Conservation (phyloP, 306 rosid species). For the Cucumis melo region DNA sequence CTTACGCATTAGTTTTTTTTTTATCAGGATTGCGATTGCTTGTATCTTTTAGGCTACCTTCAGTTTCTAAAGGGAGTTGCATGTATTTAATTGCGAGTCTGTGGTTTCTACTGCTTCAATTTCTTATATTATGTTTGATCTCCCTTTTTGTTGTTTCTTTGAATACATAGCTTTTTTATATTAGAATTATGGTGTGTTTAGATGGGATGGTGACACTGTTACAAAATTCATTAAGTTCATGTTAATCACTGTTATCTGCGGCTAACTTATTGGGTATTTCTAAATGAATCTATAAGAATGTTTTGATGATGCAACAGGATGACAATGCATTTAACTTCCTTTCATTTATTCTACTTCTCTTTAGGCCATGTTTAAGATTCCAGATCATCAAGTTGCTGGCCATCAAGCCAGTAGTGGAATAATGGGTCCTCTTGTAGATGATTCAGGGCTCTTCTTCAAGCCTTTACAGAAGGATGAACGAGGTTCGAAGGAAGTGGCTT, state of each 20-base stretch:
- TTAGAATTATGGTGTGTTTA: not conserved
- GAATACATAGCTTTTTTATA: not conserved
- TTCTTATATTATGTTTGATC: not conserved
- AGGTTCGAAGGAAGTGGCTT: slow-evolving; percentile 40
- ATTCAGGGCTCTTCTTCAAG: slow-evolving; percentile 64
- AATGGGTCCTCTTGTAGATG: slow-evolving; percentile 66
- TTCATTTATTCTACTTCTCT: not conserved
- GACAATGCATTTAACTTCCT: not conserved
- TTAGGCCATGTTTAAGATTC: slow-evolving; percentile 42
- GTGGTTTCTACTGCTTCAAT: not conserved
- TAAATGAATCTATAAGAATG: not conserved
- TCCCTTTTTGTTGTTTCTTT: not conserved
- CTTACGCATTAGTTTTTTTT: not conserved
- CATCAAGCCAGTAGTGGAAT: slow-evolving; percentile 43
- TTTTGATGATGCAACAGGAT: not conserved
- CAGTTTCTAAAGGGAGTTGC: not conserved
- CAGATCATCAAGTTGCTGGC: slow-evolving; percentile 89
- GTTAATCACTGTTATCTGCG: not conserved
- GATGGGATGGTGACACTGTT: not conserved
- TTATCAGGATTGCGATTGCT: not conserved
- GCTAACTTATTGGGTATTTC: not conserved
- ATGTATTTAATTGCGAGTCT: not conserved
- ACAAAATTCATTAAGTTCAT: not conserved
- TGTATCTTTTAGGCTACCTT: not conserved
- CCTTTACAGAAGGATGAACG: slow-evolving; percentile 56